phyloP scores from a whole-genome alignment of 164 flowering plant genomes.

The Aristolochia fimbriata region DNA sequence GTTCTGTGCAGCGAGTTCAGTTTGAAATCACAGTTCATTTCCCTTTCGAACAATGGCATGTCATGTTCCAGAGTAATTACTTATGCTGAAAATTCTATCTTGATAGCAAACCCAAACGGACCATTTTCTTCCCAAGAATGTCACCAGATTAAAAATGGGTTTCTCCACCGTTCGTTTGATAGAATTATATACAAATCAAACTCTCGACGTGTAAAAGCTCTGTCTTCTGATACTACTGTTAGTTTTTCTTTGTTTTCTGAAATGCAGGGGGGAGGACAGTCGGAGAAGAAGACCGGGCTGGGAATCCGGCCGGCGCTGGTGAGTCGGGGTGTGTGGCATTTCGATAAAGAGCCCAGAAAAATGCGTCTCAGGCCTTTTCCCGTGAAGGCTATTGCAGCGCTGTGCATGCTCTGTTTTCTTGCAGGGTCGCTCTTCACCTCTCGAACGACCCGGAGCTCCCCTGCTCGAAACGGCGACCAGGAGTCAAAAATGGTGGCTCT shows the following conservation, averaged over 20 bases:
- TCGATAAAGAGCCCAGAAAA: constrained; percentile 22
- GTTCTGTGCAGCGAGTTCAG: too few species aligned
- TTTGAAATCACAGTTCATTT: too few species aligned
- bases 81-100: too few species aligned
- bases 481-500: constrained; percentile 1
- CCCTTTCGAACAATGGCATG: too few species aligned
- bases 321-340: constrained; percentile 13
- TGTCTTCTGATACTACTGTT: too few species aligned
- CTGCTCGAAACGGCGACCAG: not conserved
- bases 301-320: constrained; percentile 7
- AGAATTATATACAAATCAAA: too few species aligned
- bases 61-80: too few species aligned
- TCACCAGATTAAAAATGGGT: too few species aligned
- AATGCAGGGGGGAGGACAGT: constrained; percentile 1
- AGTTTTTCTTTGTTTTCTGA: not conserved
- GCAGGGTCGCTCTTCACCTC: constrained; percentile 52
- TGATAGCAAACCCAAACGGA: too few species aligned
- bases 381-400: constrained; percentile 34
- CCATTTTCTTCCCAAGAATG: too few species aligned
- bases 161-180: too few species aligned
- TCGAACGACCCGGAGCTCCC: constrained; percentile 23
- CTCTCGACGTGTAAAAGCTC: too few species aligned
- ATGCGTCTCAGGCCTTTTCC: constrained; percentile 53
- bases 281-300: constrained; percentile 15
- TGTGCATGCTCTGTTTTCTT: constrained; percentile 57